Percentiles rank a stretch among this genome's conserved stretches.
Conservation (phyloP, 371 early-diverging fungal genomes). For the Mortierella sp. region DNA sequence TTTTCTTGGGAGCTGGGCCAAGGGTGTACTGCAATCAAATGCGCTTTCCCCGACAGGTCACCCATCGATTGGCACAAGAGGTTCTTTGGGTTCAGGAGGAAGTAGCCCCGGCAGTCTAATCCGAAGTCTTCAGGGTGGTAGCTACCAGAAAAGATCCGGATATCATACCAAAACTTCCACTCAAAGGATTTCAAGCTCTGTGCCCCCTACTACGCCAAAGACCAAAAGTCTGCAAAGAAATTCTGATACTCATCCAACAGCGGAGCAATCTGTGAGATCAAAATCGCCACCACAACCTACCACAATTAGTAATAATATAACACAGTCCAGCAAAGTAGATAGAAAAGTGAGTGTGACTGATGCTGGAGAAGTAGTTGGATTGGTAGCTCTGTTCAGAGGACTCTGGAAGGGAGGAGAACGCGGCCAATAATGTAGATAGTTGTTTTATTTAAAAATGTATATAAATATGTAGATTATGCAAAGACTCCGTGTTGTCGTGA, state of each 20-base stretch:
- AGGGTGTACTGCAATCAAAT: constrained; percentile 10
- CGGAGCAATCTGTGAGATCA: neutral
- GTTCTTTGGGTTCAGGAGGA: constrained; percentile 9
- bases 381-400: constrained; percentile 38
- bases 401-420: constrained; percentile 29
- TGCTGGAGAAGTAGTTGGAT: constrained; percentile 20
- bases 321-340: neutral
- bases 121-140: constrained; percentile 12
- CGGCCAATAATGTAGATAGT: neutral
- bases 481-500: no score
- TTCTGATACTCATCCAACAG: neutral
- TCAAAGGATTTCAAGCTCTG: neutral
- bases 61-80: constrained; percentile 13
- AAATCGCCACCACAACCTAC: neutral
- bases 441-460: constrained; percentile 1
- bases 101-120: constrained; percentile 21
- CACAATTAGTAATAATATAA: neutral
- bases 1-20: constrained; percentile 17
- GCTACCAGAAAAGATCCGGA: neutral
- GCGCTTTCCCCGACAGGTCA: constrained; percentile 28
- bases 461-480: neutral
- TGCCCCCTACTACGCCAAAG: neutral
- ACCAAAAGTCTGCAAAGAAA: neutral
- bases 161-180: neutral
- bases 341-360: neutral